Percentiles rank a stretch among this genome's conserved stretches.
Evolutionary conservation across 345 rosid species (phyloP).

Genomic region (Brassica carinata): DNA sequence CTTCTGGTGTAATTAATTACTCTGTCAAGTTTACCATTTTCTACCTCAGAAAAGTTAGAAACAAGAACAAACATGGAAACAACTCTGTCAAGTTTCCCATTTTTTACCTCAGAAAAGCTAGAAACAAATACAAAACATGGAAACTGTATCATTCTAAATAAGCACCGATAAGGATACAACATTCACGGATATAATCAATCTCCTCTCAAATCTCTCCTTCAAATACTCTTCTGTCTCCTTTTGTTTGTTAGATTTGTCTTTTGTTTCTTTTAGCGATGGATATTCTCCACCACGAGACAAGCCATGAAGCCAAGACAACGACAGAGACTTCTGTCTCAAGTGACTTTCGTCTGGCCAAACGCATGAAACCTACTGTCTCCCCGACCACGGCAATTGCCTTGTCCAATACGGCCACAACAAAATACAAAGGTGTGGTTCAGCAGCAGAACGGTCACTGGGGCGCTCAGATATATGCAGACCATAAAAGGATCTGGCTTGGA

Average conservation of each 20-base stretch:
- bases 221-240: conserved; percentile 9
- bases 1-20: conserved; percentile 16
- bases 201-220: conserved; percentile 42
- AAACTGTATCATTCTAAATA: conserved; percentile 32
- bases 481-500: conserved; percentile 9
- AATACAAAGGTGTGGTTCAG: conserved; percentile 60
- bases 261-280: conserved; percentile 32
- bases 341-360: conserved; percentile 17
- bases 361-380: conserved; percentile 1
- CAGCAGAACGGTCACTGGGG: conserved; percentile 73
- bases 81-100: conserved; percentile 31
- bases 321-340: background rate
- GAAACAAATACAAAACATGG: conserved; percentile 19
- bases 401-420: conserved; percentile 25
- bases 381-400: background rate
- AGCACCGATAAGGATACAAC: conserved; percentile 7
- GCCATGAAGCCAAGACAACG: conserved; percentile 5
- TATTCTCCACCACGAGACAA: conserved; percentile 23
- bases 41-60: background rate
- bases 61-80: conserved; percentile 15
- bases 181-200: conserved; percentile 34
- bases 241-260: background rate
- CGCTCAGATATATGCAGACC: conserved; percentile 64
- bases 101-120: background rate
- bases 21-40: conserved; percentile 32